Base-by-base conservation (phyloP, 129 eudicot species). In the Pseudognaphalium luteoalbum region DNA sequence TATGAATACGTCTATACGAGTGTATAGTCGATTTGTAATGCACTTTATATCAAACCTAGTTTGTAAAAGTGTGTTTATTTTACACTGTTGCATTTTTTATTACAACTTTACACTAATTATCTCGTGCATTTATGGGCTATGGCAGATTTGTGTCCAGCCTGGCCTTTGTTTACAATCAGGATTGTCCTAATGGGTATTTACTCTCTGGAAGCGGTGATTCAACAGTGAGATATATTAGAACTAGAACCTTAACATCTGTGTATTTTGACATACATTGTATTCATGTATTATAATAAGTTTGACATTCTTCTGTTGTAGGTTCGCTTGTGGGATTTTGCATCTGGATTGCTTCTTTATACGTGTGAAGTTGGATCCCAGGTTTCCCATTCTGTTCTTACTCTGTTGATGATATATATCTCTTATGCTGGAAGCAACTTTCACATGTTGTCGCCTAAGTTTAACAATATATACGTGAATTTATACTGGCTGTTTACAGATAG, bases 181-280 rank as follows among this genome's bases (percentile, higher is more conserved):
- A 89, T 44, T 71, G 60, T 77, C 87, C 90, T 16, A 85, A 81
- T n/a, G 96, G 96, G 50, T 84, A 72, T 77, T 87, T 94, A 44
- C 79, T 91, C 61, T 94, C 98, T 56, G 97, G 99, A 78, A 86
- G 97, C 47, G 97, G 98, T 21, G 99, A 94, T 87, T 88, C 98
- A 79, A 91, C 93, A 0, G 98, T 94, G 76, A 87, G 97, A 83
- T 25, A 25, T 25, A 25, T 25, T 25, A 42, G 68, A 66, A 20
- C 1, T 19, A 67, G 3, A 54, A 61, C 21, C 33, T 56, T 57
- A 2, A 17, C 44, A 28, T 76, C 54, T 19, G 25, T 16, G 3
- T 21, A 6, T 25, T 19, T 74, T 11, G 42, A 57, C 41, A 47
- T 25, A 25, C 28, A 25, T 25, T 25, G 25, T 39, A 37, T 34